Base-by-base conservation (phyloP, 2,329 filamentous ascomycete genomes). In the Monilinia polystroma region DNA sequence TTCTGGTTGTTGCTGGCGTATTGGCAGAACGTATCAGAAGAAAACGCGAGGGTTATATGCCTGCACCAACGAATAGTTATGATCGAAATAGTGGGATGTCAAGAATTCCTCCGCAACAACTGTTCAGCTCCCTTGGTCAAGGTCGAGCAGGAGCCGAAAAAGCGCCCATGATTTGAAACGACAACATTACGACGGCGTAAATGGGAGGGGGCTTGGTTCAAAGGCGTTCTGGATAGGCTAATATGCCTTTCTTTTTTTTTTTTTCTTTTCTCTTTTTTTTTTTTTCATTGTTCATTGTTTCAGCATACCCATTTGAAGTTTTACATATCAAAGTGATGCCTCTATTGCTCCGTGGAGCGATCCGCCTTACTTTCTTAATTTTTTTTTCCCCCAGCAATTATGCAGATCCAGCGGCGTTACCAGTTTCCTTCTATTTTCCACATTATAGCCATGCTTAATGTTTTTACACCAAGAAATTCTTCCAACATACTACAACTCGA, bases 11-110 rank as follows among this genome's bases (percentile, higher is more conserved):
- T 60, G 85, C 85, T 26, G 92, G 92, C 70, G 86, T 96, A 69
- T 75, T 91, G 55, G 82, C 93, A 67, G 91, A 95, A 79, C 87
- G 91, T 68, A 82, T 90, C 68, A 86, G 91, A 73, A 90, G 92
- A 79, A 89, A 85, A 80, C 85, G 87, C 59, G 90, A 94, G 76
- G 92, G 92, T 60, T 96, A 96, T 72, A 81, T 87, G 18, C 91
- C 89, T n/a, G 91, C 91, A 47, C 88, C 89, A 5, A 90, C 88
- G 23, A 85, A 82, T 47, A 85, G 85, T 81, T 85, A 83, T 70
- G 86, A 88, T 74, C 81, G 84, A 52, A 82, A 82, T 65, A 85
- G 81, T 69, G 84, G 84, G 63, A 85, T 88, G 70, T 80, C 82
- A 71, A 80, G 85, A 69, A 83, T 89, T 68, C 87, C 87, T 16